phyloP scores from a whole-genome alignment of 2,329 filamentous ascomycete species.

The Alternaria sp. region DNA sequence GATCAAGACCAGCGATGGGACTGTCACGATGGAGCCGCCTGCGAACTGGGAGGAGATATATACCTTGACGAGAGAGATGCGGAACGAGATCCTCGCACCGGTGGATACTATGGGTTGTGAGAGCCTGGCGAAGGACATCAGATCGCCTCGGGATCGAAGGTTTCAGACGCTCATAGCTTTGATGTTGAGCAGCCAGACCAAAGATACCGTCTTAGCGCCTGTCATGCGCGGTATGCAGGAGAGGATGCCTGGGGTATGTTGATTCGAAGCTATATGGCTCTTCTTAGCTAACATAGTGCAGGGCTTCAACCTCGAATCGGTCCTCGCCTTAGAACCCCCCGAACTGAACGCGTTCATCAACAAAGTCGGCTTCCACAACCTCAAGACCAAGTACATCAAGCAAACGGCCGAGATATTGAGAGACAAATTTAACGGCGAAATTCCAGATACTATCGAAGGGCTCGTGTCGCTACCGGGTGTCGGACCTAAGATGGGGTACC shows the following conservation, averaged over 20 bases:
- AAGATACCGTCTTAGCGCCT: constrained; percentile 86
- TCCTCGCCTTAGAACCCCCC: constrained; percentile 73
- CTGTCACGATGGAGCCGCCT: constrained; percentile 65
- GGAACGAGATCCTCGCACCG: constrained; percentile 72
- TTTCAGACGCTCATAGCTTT: constrained; percentile 87
- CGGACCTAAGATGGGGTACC: constrained; percentile 92
- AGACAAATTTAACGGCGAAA: constrained; percentile 75
- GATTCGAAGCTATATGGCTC: background rate
- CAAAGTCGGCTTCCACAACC: constrained; percentile 92
- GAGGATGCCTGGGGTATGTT: constrained; percentile 64
- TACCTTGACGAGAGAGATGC: constrained; percentile 78
- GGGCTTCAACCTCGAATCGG: constrained; percentile 74
- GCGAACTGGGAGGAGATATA: constrained; percentile 87
- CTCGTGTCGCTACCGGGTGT: constrained; percentile 83
- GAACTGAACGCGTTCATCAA: constrained; percentile 76
- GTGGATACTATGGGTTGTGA: constrained; percentile 99
- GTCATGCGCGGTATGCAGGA: constrained; percentile 81
- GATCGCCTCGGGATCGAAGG: constrained; percentile 64
- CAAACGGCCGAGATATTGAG: constrained; percentile 74
- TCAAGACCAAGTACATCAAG: constrained; percentile 87
- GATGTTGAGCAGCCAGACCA: constrained; percentile 93
- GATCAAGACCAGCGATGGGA: constrained; percentile 34
- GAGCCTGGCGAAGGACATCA: constrained; percentile 66
- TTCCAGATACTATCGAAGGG: constrained; percentile 78
- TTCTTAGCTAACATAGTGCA: constrained; percentile 10